Evolutionary conservation across 2,329 filamentous ascomycete genomes (phyloP).

Genomic region (Escovopsis sp.): DNA sequence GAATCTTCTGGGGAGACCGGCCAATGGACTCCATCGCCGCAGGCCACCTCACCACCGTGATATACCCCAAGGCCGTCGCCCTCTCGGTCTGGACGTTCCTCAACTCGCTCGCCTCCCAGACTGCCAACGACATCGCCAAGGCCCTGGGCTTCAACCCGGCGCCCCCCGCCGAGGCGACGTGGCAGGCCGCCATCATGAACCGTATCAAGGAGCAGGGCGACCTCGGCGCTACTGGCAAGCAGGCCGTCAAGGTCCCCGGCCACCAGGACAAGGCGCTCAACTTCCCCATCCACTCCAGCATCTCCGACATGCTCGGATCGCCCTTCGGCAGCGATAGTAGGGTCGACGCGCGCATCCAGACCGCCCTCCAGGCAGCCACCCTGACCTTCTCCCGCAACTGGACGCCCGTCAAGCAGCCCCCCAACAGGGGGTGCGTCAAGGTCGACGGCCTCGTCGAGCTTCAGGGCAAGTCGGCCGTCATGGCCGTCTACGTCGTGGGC

Average conservation of each 20-base stretch:
- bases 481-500: slow-evolving; percentile 36
- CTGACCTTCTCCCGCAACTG: slow-evolving; percentile 30
- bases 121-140: slow-evolving; percentile 27
- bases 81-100: slow-evolving; percentile 37
- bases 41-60: slow-evolving; percentile 28
- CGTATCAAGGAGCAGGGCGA: slow-evolving; percentile 14
- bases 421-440: slow-evolving; percentile 35
- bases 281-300: slow-evolving; percentile 12
- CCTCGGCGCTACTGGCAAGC: slow-evolving; percentile 10
- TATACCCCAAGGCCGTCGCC: slow-evolving; percentile 39
- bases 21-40: slow-evolving; percentile 34
- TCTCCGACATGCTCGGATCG: slow-evolving; percentile 13
- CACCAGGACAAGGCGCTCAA: slow-evolving; percentile 12
- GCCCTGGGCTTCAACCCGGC: slow-evolving; percentile 28
- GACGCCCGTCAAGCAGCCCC: slow-evolving; percentile 26
- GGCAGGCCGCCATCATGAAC: slow-evolving; percentile 18
- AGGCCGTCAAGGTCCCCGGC: slow-evolving; percentile 11
- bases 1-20: slow-evolving; percentile 31
- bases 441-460: slow-evolving; percentile 42
- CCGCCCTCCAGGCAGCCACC: slow-evolving; percentile 18
- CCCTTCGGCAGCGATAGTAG: slow-evolving; percentile 16
- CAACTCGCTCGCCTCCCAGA: slow-evolving; percentile 31
- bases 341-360: slow-evolving; percentile 20
- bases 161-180: slow-evolving; percentile 14
- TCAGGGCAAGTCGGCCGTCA: slow-evolving; percentile 27